Evolutionary conservation across 108 stramenopile species (phyloP).

Genomic region (Fragilariopsis cylindrus): DNA sequence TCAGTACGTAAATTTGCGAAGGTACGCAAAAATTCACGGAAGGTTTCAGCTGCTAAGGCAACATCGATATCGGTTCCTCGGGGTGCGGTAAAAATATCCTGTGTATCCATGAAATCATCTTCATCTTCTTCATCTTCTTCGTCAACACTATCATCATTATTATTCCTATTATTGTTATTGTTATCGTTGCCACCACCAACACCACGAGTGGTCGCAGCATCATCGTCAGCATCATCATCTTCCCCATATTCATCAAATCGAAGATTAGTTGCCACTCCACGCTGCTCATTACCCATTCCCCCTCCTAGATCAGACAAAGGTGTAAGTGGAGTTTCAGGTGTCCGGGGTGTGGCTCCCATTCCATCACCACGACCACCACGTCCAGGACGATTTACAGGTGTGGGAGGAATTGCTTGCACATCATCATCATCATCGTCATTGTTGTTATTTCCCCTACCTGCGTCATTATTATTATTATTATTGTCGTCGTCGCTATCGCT

Average conservation of each 20-base stretch:
- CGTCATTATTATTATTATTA: too few species aligned
- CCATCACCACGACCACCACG: too few species aligned
- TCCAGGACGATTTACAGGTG: slow-evolving; percentile 1
- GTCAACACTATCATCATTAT: not conserved
- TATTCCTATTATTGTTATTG: not conserved
- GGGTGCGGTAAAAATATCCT: slow-evolving; percentile 37
- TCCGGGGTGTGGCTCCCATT: slow-evolving; percentile 4
- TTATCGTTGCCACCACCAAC: slow-evolving; percentile 10
- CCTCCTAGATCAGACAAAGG: slow-evolving; percentile 3
- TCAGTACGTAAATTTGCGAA: slow-evolving; percentile 42
- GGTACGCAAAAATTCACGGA: slow-evolving; percentile 69
- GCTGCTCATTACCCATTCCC: not conserved
- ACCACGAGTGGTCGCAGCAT: not conserved
- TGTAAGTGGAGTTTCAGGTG: slow-evolving; percentile 8
- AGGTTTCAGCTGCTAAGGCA: slow-evolving; percentile 70
- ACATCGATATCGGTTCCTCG: slow-evolving; percentile 86
- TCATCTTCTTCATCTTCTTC: slow-evolving; percentile 2
- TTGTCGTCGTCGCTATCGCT: too few species aligned
- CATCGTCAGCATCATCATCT: not conserved
- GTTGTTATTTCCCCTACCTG: not conserved
- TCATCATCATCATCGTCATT: not conserved
- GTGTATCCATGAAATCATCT: slow-evolving; percentile 9
- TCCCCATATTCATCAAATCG: slow-evolving; percentile 5
- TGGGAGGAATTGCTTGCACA: slow-evolving; percentile 11
- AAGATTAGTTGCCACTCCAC: not conserved